Conservation (phyloP, 768 basidiomycete species). For the Ephemerocybe angulata region DNA sequence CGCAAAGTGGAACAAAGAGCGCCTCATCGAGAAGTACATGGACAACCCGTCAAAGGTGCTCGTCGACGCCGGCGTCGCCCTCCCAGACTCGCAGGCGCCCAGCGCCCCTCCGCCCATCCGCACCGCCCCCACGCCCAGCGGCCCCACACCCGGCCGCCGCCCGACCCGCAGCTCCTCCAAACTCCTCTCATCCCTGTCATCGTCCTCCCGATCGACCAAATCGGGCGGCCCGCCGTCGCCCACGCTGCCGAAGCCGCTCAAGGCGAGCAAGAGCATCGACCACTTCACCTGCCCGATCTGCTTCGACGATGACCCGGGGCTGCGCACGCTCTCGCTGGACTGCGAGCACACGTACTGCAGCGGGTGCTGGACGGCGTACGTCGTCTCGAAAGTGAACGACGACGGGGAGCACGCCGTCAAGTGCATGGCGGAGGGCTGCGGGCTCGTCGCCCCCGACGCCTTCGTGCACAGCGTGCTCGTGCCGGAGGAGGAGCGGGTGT, state of each 20-base stretch:
- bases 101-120: slow-evolving; percentile 28
- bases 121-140: slow-evolving; percentile 23
- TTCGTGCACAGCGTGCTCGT: slow-evolving; percentile 58
- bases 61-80: slow-evolving; percentile 64
- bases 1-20: slow-evolving; percentile 94
- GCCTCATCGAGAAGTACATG: slow-evolving; percentile 95
- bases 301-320: slow-evolving; percentile 66
- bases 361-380: slow-evolving; percentile 80
- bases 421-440: slow-evolving; percentile 81
- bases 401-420: slow-evolving; percentile 71
- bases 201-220: slow-evolving; percentile 30
- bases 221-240: slow-evolving; percentile 21
- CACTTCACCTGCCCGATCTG: slow-evolving; percentile 92
- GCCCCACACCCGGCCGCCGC: slow-evolving; percentile 25
- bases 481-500: slow-evolving; percentile 43
- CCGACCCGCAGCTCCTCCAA: slow-evolving; percentile 36
- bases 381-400: slow-evolving; percentile 74
- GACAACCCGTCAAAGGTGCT: slow-evolving; percentile 78
- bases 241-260: slow-evolving; percentile 24
- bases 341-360: slow-evolving; percentile 89
- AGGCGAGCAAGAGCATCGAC: slow-evolving; percentile 26
- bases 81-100: slow-evolving; percentile 40
- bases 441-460: slow-evolving; percentile 56
- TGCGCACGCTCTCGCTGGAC: slow-evolving; percentile 62
- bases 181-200: slow-evolving; percentile 29